Conservation (phyloP, 1,284 basidiomycete genomes). For the Grifola frondosa region DNA sequence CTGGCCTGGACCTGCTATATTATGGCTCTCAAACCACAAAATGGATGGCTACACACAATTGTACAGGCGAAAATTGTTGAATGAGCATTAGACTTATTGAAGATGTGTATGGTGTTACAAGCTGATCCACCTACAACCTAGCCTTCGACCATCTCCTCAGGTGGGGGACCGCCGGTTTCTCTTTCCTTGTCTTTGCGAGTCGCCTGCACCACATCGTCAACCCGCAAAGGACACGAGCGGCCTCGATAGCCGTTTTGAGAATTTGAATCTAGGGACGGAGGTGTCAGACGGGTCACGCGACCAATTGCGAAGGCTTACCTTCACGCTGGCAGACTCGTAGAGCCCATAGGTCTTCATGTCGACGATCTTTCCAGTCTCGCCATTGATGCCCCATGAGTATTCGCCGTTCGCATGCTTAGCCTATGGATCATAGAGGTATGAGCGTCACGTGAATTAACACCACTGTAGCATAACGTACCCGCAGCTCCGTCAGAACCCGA, state of each 20-base stretch:
- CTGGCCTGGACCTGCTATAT: too few relatives aligned
- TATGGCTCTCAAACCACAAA: too few relatives aligned
- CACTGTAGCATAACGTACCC: slow-evolving; percentile 46
- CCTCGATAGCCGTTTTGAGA: slow-evolving; percentile 96
- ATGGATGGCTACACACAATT: too few relatives aligned
- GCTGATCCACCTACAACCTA: slow-evolving; percentile 11
- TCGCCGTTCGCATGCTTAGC: slow-evolving; percentile 95
- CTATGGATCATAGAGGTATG: slow-evolving; percentile 35
- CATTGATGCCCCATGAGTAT: slow-evolving; percentile 90
- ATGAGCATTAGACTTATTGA: too few relatives aligned
- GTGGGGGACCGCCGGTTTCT: slow-evolving; percentile 46
- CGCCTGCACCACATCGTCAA: slow-evolving; percentile 94
- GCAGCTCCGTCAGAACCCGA: slow-evolving; percentile 86
- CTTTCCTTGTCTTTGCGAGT: slow-evolving; percentile 68
- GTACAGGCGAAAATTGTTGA: too few relatives aligned
- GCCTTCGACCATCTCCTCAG: slow-evolving; percentile 56
- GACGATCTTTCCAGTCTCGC: slow-evolving; percentile 91
- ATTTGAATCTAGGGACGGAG: slow-evolving; percentile 75
- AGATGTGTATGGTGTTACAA: too few relatives aligned
- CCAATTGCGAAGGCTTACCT: slow-evolving; percentile 47
- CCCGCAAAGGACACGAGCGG: slow-evolving; percentile 88
- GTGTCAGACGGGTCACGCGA: neutral
- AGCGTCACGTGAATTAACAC: neutral
- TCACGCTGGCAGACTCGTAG: slow-evolving; percentile 95
- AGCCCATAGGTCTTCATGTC: slow-evolving; percentile 96